Percentiles rank a stretch among this genome's conserved stretches.
Conservation (phyloP, 768 basidiomycete species). For the Phylloporus rhodoxanthus region DNA sequence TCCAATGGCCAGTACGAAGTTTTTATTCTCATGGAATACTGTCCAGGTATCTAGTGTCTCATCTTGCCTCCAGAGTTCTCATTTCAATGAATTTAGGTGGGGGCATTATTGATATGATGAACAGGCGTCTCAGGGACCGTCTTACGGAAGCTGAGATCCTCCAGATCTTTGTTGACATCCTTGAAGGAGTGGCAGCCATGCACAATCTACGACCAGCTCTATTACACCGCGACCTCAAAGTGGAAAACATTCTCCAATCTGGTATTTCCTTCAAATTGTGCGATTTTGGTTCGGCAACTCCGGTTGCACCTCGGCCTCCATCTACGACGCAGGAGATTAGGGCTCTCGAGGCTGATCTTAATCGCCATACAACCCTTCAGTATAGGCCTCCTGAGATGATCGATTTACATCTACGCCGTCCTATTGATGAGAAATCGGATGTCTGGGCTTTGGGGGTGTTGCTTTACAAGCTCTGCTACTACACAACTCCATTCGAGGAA, state of each 20-base stretch:
- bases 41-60: constrained; percentile 54
- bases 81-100: constrained; percentile 52
- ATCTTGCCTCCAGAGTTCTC: constrained; percentile 4
- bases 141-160: constrained; percentile 94
- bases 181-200: constrained; percentile 96
- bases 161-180: constrained; percentile 96
- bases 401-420: constrained; percentile 76
- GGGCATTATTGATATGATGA: constrained; percentile 99
- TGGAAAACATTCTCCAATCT: constrained; percentile 95
- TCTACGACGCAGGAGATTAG: constrained; percentile 79
- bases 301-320: constrained; percentile 65
- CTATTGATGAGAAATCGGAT: constrained; percentile 91
- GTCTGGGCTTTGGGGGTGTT: constrained; percentile 97
- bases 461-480: constrained; percentile 97
- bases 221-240: constrained; percentile 95
- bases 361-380: constrained; percentile 92
- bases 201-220: constrained; percentile 87
- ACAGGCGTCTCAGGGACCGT: constrained; percentile 88
- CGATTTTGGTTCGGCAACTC: constrained; percentile 92
- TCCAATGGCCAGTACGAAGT: constrained; percentile 87
- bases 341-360: constrained; percentile 83
- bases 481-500: constrained; percentile 98
- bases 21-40: constrained; percentile 98
- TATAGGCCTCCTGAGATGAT: constrained; percentile 99
- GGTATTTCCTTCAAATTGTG: constrained; percentile 88